Evolutionary conservation across 768 basidiomycete species (phyloP).

Genomic region (Naganishia vishniacii): DNA sequence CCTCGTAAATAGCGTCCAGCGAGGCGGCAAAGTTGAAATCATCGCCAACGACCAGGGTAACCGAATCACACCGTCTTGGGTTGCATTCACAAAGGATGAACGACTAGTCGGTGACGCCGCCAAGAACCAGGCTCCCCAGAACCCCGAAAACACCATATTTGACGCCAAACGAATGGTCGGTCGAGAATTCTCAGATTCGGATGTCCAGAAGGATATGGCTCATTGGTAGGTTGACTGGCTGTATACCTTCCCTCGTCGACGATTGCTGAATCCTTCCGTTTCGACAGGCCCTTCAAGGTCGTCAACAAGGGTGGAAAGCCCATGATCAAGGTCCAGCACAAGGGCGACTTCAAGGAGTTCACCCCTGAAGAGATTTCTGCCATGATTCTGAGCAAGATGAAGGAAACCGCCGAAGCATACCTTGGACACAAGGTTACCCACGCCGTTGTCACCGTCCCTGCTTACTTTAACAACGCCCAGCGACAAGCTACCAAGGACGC

Average conservation of each 20-base stretch:
- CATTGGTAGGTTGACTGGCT: conserved; percentile 44
- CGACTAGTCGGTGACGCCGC: conserved; percentile 86
- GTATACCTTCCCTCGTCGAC: no score
- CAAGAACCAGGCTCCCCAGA: conserved; percentile 89
- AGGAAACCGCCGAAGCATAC: conserved; percentile 66
- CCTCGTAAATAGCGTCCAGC: conserved; percentile 60
- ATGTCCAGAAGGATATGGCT: conserved; percentile 54
- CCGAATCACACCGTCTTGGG: conserved; percentile 85
- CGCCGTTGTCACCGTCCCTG: conserved; percentile 66
- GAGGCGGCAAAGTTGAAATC: conserved; percentile 78
- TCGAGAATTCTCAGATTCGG: conserved; percentile 67
- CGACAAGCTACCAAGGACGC: conserved; percentile 98
- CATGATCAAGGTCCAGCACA: conserved; percentile 55
- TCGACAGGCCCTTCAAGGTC: conserved; percentile 50
- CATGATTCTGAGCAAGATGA: conserved; percentile 64
- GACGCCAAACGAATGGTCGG: conserved; percentile 95
- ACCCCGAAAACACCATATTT: conserved; percentile 90
- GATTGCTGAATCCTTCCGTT: no score
- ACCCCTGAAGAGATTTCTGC: conserved; percentile 66
- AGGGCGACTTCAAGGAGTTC: conserved; percentile 56
- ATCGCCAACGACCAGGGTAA: conserved; percentile 86
- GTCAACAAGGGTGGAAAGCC: conserved; percentile 49
- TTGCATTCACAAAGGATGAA: conserved; percentile 72
- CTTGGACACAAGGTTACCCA: conserved; percentile 62
- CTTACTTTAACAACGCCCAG: conserved; percentile 99